Evolutionary conservation across 257 asterid species (phyloP).

Genomic region (Capsicum rhomboideum): DNA sequence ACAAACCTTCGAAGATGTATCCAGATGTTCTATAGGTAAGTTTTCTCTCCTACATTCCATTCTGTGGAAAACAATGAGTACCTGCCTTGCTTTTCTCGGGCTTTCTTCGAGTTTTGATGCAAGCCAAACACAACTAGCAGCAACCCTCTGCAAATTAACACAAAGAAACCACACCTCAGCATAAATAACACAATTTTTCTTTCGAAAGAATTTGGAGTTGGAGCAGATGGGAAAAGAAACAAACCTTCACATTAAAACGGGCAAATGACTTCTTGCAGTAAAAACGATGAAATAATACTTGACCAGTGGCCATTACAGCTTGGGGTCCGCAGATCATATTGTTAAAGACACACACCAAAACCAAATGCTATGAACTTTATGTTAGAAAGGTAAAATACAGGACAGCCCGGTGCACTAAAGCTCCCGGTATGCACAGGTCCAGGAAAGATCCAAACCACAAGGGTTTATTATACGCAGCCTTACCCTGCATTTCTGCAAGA

Average conservation of each 20-base stretch:
- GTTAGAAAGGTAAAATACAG: neutral
- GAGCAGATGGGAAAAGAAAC: neutral
- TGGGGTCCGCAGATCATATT: slow-evolving; percentile 59
- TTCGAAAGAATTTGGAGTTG: neutral
- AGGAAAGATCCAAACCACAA: no score
- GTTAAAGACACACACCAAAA: slow-evolving; percentile 35
- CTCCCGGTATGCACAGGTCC: no score
- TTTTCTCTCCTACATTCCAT: slow-evolving; percentile 97
- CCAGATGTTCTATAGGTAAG: slow-evolving; percentile 74
- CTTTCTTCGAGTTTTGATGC: slow-evolving; percentile 98
- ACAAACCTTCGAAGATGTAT: slow-evolving; percentile 64
- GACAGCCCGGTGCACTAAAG: no score
- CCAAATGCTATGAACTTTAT: neutral
- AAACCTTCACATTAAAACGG: slow-evolving; percentile 87
- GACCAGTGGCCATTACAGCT: slow-evolving; percentile 98
- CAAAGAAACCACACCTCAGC: slow-evolving; percentile 7
- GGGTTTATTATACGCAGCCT: no score
- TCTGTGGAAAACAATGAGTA: slow-evolving; percentile 82
- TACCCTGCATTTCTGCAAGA: no score
- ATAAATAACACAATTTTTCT: neutral
- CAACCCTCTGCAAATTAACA: slow-evolving; percentile 58
- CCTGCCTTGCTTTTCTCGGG: slow-evolving; percentile 85
- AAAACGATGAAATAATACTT: slow-evolving; percentile 90
- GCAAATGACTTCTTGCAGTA: slow-evolving; percentile 91
- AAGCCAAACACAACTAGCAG: slow-evolving; percentile 99